Percentiles rank a stretch among this genome's conserved stretches.
Evolutionary conservation across 2,329 filamentous ascomycete genomes (phyloP).

Genomic region (Colletotrichum endophyticum): DNA sequence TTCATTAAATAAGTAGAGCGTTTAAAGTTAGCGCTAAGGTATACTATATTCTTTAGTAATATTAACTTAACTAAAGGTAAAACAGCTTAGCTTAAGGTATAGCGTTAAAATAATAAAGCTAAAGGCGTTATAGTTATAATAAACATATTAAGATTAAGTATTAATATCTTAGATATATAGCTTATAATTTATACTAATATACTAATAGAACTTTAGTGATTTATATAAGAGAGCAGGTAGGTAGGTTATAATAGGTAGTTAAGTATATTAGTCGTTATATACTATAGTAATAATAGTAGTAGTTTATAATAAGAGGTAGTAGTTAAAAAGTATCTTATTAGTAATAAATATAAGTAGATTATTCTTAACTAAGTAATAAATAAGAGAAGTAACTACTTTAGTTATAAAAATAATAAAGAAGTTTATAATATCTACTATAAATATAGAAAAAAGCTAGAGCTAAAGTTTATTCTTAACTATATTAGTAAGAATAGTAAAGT

Average conservation of each 20-base stretch:
- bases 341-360: too few relatives aligned
- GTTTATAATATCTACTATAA: too few relatives aligned
- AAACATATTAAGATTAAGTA: background rate
- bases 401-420: too few relatives aligned
- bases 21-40: background rate
- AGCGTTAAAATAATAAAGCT: too few relatives aligned
- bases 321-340: too few relatives aligned
- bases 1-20: background rate
- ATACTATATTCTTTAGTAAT: background rate
- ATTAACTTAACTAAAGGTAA: background rate
- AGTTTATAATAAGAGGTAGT: too few relatives aligned
- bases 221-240: background rate
- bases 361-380: too few relatives aligned
- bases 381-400: too few relatives aligned
- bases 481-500: background rate
- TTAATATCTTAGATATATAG: background rate
- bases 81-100: background rate
- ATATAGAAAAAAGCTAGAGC: too few relatives aligned
- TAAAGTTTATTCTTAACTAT: too few relatives aligned
- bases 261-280: background rate
- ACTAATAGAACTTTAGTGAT: background rate
- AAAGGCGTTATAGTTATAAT: background rate
- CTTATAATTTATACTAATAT: background rate
- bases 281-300: background rate
- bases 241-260: background rate